Base-by-base conservation (phyloP, 441 rosid species). In the Syzygium malaccense region DNA sequence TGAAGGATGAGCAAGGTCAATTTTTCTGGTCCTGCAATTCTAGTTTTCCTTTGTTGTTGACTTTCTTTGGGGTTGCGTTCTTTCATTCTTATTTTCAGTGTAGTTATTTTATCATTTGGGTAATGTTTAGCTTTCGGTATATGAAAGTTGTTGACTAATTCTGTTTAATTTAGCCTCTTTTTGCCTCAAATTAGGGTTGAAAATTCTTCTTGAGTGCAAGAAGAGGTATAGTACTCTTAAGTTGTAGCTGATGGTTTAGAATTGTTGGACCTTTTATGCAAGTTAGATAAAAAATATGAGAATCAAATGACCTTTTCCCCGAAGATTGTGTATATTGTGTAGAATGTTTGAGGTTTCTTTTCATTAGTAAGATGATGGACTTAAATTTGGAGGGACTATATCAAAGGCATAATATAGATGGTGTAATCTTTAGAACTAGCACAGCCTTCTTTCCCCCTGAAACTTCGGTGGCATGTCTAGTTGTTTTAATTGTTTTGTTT, bases 1-100 rank as follows among this genome's bases (percentile, higher is more conserved):
- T 97, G 94, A 98, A 98, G 94, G 99, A 98, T 94, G 99, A 98
- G 91, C 99, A 98, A 96, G 99, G 99, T 97, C 71, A 80, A 89
- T 30, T 53, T 86, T 79, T 55, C 33, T 66, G 55, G 14, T 55
- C 83, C 62, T 68, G 23, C 57, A 87, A 71, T 20, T 26, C 75
- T 18, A 75, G 83, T 75, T 75, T 60, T 41, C 51, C 49, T 37
- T 71, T 30, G 83, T 54, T 51, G 51, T 78, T 32, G 62, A 54
- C 49, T 57, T 30, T 56, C 80, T 49, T 32, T 83, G 86, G 51
- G 80, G n/a, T 41, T 75, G 51, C 41, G 83, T 75, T 75, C 83
- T 75, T 75, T 41, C n/a, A 12, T 75, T 75, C 49, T 41, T 45
- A 75, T 45, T 41, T 23, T 75, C n/a, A 23, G 51, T 41, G 17